Base-by-base conservation (phyloP, 2,329 filamentous ascomycete species). In the Fusarium drepaniforme region DNA sequence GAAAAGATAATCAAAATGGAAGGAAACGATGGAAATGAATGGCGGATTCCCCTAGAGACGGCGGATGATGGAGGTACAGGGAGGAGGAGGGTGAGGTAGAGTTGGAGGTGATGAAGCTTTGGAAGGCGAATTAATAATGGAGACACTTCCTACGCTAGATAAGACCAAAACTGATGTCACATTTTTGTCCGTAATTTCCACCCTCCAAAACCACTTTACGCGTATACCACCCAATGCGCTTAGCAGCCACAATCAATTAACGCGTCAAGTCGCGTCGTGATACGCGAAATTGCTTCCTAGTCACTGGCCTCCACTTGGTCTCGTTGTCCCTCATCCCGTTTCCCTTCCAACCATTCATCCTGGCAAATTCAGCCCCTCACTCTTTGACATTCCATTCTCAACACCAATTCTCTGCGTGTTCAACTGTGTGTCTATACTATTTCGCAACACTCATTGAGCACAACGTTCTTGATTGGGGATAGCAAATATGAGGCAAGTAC, bases 221-320 rank as follows among this genome's bases (percentile, higher is more conserved):
- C 82, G 84, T 74, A 30, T 12, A 6, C 2, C 13, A 78, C 69
- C n/a, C 70, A 79, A 69, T 0, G 11, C 77, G 82, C n/a, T 68
- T 83, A 83, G 82, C 74, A 76, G 49, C 8, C 8, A 40, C 77
- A 64, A 66, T 72, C 83, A 86, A 83, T 88, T 85, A 83, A 88
- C 86, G 85, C 85, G 86, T 81, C 67, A 37, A 23, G 58, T 56
- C 80, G 79, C 81, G 81, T 75, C 46, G 57, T n/a, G 30, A 64
- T 18, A 75, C 80, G 73, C 77, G 76, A 81, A 76, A 77, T 77
- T 77, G 66, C 66, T 69, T 66, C 73, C 73, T 61, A 67, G 67
- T 70, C 64, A 21, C 60, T 30, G 44, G 63, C 73, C 66, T 70
- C 76, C 74, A 75, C 73, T 70, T 71, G 57, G 58, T 61, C 63